Evolutionary conservation across 2,329 filamentous ascomycete genomes (phyloP), one percentile per base, ranked within the genome.

Genomic region (Diaporthe humulicola): DNA sequence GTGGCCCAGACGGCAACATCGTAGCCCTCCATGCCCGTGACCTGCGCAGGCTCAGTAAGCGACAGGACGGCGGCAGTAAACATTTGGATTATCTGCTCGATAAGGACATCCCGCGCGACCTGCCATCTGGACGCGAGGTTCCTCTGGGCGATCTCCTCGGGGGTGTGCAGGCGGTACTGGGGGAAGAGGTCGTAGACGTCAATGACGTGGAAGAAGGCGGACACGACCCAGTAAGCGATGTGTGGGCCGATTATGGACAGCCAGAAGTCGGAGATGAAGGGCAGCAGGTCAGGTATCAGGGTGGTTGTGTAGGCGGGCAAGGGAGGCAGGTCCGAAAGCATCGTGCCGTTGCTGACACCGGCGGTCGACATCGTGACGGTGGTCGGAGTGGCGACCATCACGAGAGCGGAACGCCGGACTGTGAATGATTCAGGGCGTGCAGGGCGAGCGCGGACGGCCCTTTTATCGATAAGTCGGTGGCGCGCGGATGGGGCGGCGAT

Each of bases 111-210:
- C 83, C 94, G 93, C 77, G 96, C 91, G 4, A 98, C 95, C 80
- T 98, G 93, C 85, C 90, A 94, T 77, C 95, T 91, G 61, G 94
- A 91, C 71, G 95, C 96, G 81, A 95, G 95, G 84, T 98, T 98
- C 79, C 96, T 91, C 84, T 95, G 94, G 48, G 92, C 83, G 77
- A 98, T 93, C 84, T 98, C 96, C 70, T 95, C 95, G 19, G 97
- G 97, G 0, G 97, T 98, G 85, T 99, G 97, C 56, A 99, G 89
- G 77, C 97, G 93, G 85, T 98, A 98, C 80, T 97, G 91, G 25
- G 96, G 93, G 83, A 96, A 98, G 50, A 96, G 86, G 83, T 98
- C 95, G 85, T 93, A 92, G 74, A 92, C 87, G 85, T 99, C 97
- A 81, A 98, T 92, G 79, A 92, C 81, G 87, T 98, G 96, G 87